Evolutionary conservation across 1,284 basidiomycete species (phyloP).

Genomic region (Irpex sp.): DNA sequence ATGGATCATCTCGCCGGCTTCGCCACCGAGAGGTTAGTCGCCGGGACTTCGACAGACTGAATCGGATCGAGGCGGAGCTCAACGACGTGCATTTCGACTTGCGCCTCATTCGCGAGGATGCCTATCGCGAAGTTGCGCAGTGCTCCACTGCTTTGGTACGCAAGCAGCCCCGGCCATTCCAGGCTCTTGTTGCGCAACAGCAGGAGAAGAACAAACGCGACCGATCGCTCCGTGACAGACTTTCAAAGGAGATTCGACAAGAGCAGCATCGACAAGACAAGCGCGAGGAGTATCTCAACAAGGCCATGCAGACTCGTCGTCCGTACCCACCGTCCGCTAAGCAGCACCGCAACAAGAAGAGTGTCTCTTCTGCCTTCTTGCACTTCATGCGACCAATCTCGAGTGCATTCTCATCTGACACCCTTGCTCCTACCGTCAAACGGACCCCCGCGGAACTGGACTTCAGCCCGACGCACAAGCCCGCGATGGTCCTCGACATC

Average conservation of each 20-base stretch:
- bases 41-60: constrained; percentile 69
- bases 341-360: constrained; percentile 79
- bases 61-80: constrained; percentile 68
- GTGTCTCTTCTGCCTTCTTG: constrained; percentile 75
- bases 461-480: constrained; percentile 65
- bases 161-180: constrained; percentile 67
- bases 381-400: constrained; percentile 85
- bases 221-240: constrained; percentile 56
- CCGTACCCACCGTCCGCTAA: constrained; percentile 47
- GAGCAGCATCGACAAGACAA: constrained; percentile 69
- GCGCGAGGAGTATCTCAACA: constrained; percentile 68
- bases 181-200: constrained; percentile 55
- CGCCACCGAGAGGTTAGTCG: constrained; percentile 52
- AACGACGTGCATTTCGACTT: constrained; percentile 57
- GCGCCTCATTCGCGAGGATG: constrained; percentile 69
- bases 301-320: constrained; percentile 57
- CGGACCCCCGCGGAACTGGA: constrained; percentile 70
- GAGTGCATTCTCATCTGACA: constrained; percentile 71
- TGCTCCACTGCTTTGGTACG: constrained; percentile 38
- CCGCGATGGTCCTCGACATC: constrained; percentile 67
- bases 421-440: constrained; percentile 39
- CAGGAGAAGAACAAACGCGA: constrained; percentile 79
- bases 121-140: constrained; percentile 54
- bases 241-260: constrained; percentile 68
- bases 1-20: constrained; percentile 39